Base-by-base conservation (phyloP, 805 yeast species). In the Lachancea kluyveri region DNA sequence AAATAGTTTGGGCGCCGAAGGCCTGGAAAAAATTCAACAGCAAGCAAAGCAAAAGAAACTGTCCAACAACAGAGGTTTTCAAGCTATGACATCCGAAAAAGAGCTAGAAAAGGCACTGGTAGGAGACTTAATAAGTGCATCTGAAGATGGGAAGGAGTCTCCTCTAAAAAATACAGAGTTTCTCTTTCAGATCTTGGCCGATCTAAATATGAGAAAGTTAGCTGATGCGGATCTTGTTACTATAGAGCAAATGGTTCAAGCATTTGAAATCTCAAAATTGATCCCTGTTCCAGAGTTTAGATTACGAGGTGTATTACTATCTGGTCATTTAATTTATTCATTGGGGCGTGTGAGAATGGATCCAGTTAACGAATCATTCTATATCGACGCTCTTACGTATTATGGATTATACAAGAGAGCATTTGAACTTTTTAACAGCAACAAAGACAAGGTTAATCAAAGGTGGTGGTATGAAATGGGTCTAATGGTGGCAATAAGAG, bases 401-500 rank as follows among this genome's bases (percentile, higher is more conserved):
- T 55, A 50, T 40, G 54, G 56, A 2, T 41, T 61, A 3, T 50
- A 45, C 33, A 39, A 50, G 6, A 52, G 56, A 21, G 77, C 76
- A 0, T 47, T 48, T 5, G 38, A 50, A 6, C 48, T 72, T 12
- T 66, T 64, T 40, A 40, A 48, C 11, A 46, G 64, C 1, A 52
- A 65, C 33, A 46, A 52, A 28, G 48, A 39, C 2, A 63, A 63
- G 19, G 46, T 57, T 5, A 62, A 65, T 18, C 64, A 69, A 36
- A 48, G 74, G 33, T 73, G 74, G 62, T 73, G 79, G 79, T 53
- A 56, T 36, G 78, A 72, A 30, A 35, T 66, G 15, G 72, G 76
- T n/a, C 52, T 65, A 34, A 58, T 57, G 36, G 54, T 68, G 5
- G 55, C 62, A 27, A 39, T 72, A 20, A 50, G 57, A 6, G 43